Base-by-base conservation (phyloP, 2,329 filamentous ascomycete genomes). In the Cadophora malorum region DNA sequence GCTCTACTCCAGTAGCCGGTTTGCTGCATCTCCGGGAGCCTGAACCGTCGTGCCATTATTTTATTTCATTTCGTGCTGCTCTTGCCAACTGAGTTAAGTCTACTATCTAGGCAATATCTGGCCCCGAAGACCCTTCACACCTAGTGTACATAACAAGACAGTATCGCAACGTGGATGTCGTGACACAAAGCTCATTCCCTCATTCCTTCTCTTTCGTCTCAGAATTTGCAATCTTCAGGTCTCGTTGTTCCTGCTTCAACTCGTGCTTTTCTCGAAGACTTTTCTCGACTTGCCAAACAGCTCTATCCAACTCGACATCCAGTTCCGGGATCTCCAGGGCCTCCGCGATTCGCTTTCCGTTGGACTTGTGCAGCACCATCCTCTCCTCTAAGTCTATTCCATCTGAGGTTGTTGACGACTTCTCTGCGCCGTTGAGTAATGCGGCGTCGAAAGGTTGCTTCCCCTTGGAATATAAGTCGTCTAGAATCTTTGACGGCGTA, bases 261-360 rank as follows among this genome's bases (percentile, higher is more conserved):
- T 76, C 71, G 49, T 75, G 69, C 60, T 76, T 71, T 9, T 66
- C 69, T 49, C 74, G 69, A 53, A 79, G 63, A 25, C 71, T 70
- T 61, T 74, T 81, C 73, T 89, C 84, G 2, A 94, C 89, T 79
- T 95, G 92, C 83, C 89, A 89, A 67, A 93, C 88, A 5, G 92
- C 92, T 53, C 92, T 83, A 75, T 94, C 91, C 0, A 94, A 83
- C 77, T 94, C 92, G 19, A 90, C 81, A 65, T 89, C 87, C 31
- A 95, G 83, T 66, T 91, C 89, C 0, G 91, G 91, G 47, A 93
- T 84, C 6, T 89, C 82, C 33, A 94, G 80, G 7, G 84, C 85
- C 65, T 88, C 81, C 23, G 88, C 87, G 66, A 92, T 83, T 66
- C 83, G 80, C 70, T 83, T 84, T 2, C 88, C 86, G 72, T 89